phyloP scores from a whole-genome alignment of 73 alveolate genomes.

The Paramecium caudatum region DNA sequence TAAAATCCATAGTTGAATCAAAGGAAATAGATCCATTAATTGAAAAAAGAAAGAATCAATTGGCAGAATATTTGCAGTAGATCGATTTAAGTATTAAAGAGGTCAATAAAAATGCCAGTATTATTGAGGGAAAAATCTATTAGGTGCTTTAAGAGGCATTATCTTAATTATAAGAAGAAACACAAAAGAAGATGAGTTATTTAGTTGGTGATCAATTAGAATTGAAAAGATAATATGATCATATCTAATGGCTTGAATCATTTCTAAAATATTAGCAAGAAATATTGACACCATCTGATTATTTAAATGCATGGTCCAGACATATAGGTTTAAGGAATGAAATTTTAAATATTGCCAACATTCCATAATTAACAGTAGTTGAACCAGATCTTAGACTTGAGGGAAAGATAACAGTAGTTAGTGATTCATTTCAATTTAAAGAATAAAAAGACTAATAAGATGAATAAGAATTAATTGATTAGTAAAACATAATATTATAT shows the following conservation, averaged over 20 bases:
- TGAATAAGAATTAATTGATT: slow-evolving; percentile 41
- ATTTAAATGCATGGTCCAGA: slow-evolving; percentile 76
- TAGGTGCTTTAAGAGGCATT: slow-evolving; percentile 77
- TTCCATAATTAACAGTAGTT: slow-evolving; percentile 66
- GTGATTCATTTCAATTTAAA: slow-evolving; percentile 57
- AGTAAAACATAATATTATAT: slow-evolving; percentile 7
- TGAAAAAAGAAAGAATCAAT: slow-evolving; percentile 70
- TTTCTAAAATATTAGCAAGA: slow-evolving; percentile 76
- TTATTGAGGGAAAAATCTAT: slow-evolving; percentile 71
- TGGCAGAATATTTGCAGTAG: slow-evolving; percentile 59
- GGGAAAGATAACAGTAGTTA: slow-evolving; percentile 65
- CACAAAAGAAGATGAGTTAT: slow-evolving; percentile 72
- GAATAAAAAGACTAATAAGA: not conserved
- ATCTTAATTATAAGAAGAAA: slow-evolving; percentile 69
- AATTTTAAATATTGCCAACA: slow-evolving; percentile 60
- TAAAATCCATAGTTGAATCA: slow-evolving; percentile 71
- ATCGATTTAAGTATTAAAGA: slow-evolving; percentile 76
- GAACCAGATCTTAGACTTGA: slow-evolving; percentile 77
- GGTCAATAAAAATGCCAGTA: slow-evolving; percentile 64
- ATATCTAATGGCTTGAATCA: slow-evolving; percentile 78
- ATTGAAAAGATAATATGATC: slow-evolving; percentile 74
- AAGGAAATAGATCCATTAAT: slow-evolving; percentile 76
- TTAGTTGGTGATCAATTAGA: slow-evolving; percentile 74
- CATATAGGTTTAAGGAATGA: slow-evolving; percentile 74
- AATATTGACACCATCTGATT: slow-evolving; percentile 78